phyloP scores from a whole-genome alignment of 768 basidiomycete genomes.

The Suillus cothurnatus region DNA sequence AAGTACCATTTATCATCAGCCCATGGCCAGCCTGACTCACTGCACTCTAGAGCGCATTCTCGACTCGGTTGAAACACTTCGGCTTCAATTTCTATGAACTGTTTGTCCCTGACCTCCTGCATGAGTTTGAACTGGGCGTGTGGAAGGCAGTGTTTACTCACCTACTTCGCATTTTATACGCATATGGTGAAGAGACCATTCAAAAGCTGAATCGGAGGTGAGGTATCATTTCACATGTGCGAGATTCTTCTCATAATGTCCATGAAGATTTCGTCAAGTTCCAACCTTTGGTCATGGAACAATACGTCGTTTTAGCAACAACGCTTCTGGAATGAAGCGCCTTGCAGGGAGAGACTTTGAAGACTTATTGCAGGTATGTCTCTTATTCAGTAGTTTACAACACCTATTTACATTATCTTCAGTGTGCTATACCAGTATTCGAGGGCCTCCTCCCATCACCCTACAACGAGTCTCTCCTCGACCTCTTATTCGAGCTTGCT shows the following conservation, averaged over 20 bases:
- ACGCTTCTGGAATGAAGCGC: conserved; percentile 21
- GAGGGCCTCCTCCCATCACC: conserved; percentile 25
- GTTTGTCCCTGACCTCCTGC: conserved; percentile 39
- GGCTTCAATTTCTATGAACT: conserved; percentile 30
- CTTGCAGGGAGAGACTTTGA: conserved; percentile 15
- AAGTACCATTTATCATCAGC: no score
- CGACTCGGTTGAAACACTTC: conserved; percentile 16
- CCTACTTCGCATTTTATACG: conserved; percentile 36
- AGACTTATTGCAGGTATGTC: conserved; percentile 14
- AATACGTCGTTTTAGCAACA: conserved; percentile 9
- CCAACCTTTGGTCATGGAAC: conserved; percentile 12
- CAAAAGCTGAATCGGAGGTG: neutral
- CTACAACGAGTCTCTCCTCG: no score
- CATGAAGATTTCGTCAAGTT: conserved; percentile 13
- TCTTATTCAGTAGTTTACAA: neutral
- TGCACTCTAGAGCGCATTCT: conserved; percentile 39
- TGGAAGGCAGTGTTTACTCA: conserved; percentile 40
- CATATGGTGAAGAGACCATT: neutral
- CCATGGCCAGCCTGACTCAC: no score
- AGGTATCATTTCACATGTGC: no score
- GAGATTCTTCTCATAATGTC: neutral
- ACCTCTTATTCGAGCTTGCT: conserved; percentile 26
- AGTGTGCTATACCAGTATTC: conserved; percentile 35
- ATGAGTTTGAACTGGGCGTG: conserved; percentile 40
- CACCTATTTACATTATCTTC: no score